Percentiles rank a stretch among this genome's conserved stretches.
Conservation (phyloP, 2,329 filamentous ascomycete genomes). For the Trichoderma hamatum region DNA sequence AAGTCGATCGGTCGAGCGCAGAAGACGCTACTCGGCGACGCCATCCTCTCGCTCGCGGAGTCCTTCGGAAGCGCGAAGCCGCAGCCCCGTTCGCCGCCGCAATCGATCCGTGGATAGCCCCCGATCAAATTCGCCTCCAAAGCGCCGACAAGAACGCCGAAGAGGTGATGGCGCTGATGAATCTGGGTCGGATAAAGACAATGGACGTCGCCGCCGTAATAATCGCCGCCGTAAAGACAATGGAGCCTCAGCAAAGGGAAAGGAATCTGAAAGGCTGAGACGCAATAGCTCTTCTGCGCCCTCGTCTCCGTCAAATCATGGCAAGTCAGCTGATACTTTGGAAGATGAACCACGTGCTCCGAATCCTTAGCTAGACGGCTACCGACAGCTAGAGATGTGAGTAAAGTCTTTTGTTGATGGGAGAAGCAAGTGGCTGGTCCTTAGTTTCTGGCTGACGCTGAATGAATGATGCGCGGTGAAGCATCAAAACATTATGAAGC, state of each 20-base stretch:
- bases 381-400: constrained; percentile 34
- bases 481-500: constrained; percentile 18
- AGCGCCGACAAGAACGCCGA: constrained; percentile 18
- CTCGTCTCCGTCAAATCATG: constrained; percentile 52
- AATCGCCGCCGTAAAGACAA: constrained; percentile 13
- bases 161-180: not conserved
- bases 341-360: constrained; percentile 38
- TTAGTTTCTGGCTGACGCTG: constrained; percentile 26
- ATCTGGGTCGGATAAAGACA: not conserved
- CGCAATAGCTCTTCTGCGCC: constrained; percentile 57
- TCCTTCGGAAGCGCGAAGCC: constrained; percentile 39
- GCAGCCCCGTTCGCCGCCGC: constrained; percentile 34
- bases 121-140: constrained; percentile 22
- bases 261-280: constrained; percentile 41
- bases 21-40: constrained; percentile 41
- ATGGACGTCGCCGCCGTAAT: constrained; percentile 16
- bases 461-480: constrained; percentile 22
- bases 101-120: constrained; percentile 23
- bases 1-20: constrained; percentile 50
- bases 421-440: not conserved
- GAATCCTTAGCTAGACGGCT: constrained; percentile 28
- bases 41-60: constrained; percentile 49
- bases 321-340: constrained; percentile 61
- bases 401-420: constrained; percentile 28
- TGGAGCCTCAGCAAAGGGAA: constrained; percentile 6